Base-by-base conservation (phyloP, 371 early-diverging fungal genomes). In the Mucor mucedo region DNA sequence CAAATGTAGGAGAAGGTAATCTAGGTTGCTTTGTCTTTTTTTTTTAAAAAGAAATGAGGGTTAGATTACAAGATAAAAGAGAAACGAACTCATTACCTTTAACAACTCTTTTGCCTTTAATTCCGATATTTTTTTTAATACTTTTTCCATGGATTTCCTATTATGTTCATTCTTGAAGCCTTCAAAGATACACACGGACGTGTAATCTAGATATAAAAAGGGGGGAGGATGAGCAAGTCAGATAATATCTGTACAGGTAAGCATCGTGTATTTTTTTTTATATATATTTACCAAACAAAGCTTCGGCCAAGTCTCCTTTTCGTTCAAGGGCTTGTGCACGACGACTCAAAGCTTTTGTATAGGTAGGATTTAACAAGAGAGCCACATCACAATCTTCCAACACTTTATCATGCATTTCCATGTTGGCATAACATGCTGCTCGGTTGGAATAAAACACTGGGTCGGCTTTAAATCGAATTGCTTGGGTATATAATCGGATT, bases 381-480 rank as follows among this genome's bases (percentile, higher is more conserved):
- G 94, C 94, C 49, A 69, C 71, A 45, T 73, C 81, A 66, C 89
- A 85, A 69, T 90, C 90, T 32, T 80, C 84, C 61, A 90, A 85
- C 39, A 90, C 93, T 52, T 86, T 78, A n/a, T 86, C 87, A 58
- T 90, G 69, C 2, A 30, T 9, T 39, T 84, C 87, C 57, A 98
- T 77, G 83, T 99, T 99, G 54, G 88, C 88, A 83, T 95, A 96
- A 76, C 95, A 93, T 28, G 95, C 96, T 10, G 99, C 95, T 68
- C 99, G 92, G 88, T 99, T 99, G 16, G 95, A 93, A 76, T 91
- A 98, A 65, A 87, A 97, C 40, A 96, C 89, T 11, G 92, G 86
- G 69, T 93, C 86, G 16, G 78, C 74, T 59, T 80, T 84, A 69
- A 89, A 86, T 13, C 82, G 86, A 70, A 97, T 90, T 2, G 98